Base-by-base conservation (phyloP, 108 stramenopile genomes). In the Pseudonitzschia pungens region DNA sequence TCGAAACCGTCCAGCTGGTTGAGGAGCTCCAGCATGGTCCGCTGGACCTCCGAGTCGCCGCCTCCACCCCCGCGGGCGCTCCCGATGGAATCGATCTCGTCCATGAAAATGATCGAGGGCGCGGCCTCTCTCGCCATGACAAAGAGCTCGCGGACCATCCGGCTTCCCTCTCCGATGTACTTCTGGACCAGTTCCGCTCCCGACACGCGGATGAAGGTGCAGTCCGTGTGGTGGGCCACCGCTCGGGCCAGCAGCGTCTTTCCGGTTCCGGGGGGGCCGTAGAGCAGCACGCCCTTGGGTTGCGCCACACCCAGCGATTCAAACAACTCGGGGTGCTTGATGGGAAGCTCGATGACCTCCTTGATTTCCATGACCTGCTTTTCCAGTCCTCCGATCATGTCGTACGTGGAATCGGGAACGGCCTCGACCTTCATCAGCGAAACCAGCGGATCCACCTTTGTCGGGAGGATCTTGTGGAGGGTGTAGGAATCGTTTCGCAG, bases 351-450 rank as follows among this genome's bases (percentile, higher is more conserved):
- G 79, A 99, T 99, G 16, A 99, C 97, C 86, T 99, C 99, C 83
- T 99, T 99, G 74, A 99, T 99, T 81, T 99, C 99, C 86, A 97
- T 89, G 52, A 99, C 97, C 81, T 99, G 99, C 80, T 99, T 99
- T 53, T 97, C 95, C 42, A 99, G 80, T 50, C 99, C 99, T 33
- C 99, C 99, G 72, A 99, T 97, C 98, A 99, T 99, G 77, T 99
- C 99, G 75, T 99, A 99, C 14, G 99, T 99, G 1, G 97, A 97
- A 75, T 99, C 99, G 1, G 99, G 99, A 36, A 99, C 99, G 57
- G 97, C 97, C 81, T 99, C 99, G 64, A 99, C 99, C 82, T 98
- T 98, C 99, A 99, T 99, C 55, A 99, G 82, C 21, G 86, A 84
- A 33, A 99, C 99, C 55, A 99, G 77, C 9, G 99, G 99, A 81